Percentiles rank a stretch among this genome's conserved stretches.
Evolutionary conservation across 805 yeast species (phyloP).

Genomic region (Candida peoriensis): DNA sequence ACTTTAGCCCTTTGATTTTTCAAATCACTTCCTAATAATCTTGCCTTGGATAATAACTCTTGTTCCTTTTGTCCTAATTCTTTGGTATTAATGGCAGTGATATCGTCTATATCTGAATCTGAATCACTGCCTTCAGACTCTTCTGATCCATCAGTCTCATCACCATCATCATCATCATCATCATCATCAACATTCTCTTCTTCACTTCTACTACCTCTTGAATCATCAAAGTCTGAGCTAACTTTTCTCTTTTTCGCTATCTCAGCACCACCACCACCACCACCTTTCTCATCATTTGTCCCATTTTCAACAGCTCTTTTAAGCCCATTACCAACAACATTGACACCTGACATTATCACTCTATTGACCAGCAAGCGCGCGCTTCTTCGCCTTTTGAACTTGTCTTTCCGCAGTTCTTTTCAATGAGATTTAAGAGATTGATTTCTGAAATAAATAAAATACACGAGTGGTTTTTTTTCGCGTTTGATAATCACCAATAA

Average conservation of each 20-base stretch:
- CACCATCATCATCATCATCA: conserved; percentile 1
- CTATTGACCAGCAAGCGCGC: no score
- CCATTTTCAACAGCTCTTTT: conserved; percentile 1
- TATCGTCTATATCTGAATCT: conserved; percentile 7
- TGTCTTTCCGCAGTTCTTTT: no score
- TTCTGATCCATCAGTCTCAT: conserved; percentile 4
- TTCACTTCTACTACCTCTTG: not conserved
- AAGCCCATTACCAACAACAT: no score
- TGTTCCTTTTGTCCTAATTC: conserved; percentile 20
- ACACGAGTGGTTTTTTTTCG: no score
- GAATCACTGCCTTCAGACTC: conserved; percentile 8
- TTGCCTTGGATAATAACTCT: conserved; percentile 27
- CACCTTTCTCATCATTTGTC: not conserved
- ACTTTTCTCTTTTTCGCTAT: conserved; percentile 2
- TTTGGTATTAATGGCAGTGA: not conserved
- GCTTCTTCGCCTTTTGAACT: no score
- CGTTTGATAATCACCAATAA: no score
- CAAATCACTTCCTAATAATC: conserved; percentile 26
- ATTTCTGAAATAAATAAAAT: no score
- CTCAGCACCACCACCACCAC: not conserved
- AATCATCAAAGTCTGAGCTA: no score
- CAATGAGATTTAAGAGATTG: not conserved
- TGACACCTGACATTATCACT: no score
- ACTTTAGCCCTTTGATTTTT: conserved; percentile 42
- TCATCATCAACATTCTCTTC: conserved; percentile 3